Evolutionary conservation across 179 eudicot genomes (phyloP).

Genomic region (Spinacia oleracea): DNA sequence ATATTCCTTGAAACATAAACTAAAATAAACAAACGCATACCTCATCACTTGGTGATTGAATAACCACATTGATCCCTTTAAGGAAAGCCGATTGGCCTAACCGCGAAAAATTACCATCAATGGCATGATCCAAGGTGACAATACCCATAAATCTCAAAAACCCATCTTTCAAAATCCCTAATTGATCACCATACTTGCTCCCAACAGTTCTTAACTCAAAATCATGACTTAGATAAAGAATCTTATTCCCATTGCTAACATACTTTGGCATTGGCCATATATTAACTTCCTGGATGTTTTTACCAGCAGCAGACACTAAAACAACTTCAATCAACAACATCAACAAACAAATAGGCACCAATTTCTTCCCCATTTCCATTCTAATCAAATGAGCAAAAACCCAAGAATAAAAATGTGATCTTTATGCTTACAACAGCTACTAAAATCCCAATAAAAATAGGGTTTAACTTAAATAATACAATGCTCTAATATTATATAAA

Average conservation of each 20-base stretch:
- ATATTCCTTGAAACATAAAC: not conserved
- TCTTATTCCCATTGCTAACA: conserved; percentile 47
- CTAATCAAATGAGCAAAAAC: conserved; percentile 10
- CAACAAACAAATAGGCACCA: conserved; percentile 34
- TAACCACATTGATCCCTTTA: conserved; percentile 63
- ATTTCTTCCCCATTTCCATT: conserved; percentile 43
- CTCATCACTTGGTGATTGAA: conserved; percentile 67
- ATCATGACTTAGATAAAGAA: conserved; percentile 46
- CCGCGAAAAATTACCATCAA: conserved; percentile 43
- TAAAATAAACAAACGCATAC: conserved; percentile 35
- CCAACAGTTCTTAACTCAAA: conserved; percentile 57
- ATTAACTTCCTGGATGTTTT: conserved; percentile 37
- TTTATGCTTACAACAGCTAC: not conserved
- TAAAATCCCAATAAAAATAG: not conserved
- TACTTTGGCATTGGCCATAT: conserved; percentile 93
- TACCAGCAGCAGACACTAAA: conserved; percentile 32
- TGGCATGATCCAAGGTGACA: conserved; percentile 50
- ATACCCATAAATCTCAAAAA: conserved; percentile 52
- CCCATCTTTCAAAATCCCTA: conserved; percentile 68
- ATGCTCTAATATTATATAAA: not conserved
- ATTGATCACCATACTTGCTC: conserved; percentile 62
- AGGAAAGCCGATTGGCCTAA: conserved; percentile 43
- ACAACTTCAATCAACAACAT: conserved; percentile 34
- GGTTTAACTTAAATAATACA: not conserved
- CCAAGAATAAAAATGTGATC: not conserved